Conservation (phyloP, 2,329 filamentous ascomycete species). For the Plenodomus tracheiphilus region DNA sequence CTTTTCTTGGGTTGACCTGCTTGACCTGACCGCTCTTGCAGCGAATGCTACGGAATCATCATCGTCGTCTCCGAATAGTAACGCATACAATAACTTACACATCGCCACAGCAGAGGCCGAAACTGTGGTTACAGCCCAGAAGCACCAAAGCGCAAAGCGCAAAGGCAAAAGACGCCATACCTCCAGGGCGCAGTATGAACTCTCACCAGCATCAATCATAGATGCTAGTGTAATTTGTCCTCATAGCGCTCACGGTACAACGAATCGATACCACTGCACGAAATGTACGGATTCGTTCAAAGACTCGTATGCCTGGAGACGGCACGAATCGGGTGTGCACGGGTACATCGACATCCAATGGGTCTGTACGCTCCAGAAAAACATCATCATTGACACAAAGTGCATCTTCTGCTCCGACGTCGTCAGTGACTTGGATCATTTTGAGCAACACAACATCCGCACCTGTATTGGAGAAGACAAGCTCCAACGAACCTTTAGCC, state of each 20-base stretch:
- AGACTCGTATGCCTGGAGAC: constrained; percentile 10
- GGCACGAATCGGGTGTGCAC: constrained; percentile 17
- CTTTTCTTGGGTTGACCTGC: neutral
- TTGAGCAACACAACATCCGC: constrained; percentile 8
- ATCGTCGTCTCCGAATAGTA: neutral
- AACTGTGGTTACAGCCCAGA: neutral
- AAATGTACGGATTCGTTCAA: constrained; percentile 13
- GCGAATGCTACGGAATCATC: neutral
- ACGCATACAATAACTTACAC: neutral
- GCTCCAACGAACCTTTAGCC: constrained; percentile 7
- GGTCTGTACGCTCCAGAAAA: constrained; percentile 11
- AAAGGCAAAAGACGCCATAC: constrained; percentile 6
- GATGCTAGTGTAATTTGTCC: neutral
- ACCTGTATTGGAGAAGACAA: constrained; percentile 4
- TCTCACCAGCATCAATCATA: neutral
- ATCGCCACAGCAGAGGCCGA: neutral
- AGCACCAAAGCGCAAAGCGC: constrained; percentile 9
- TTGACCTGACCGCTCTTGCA: neutral
- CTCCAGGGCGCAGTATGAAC: neutral
- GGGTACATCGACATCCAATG: constrained; percentile 7
- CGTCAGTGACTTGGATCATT: constrained; percentile 4
- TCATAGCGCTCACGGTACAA: neutral
- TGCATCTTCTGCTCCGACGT: constrained; percentile 15
- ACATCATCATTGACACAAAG: neutral
- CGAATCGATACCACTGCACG: constrained; percentile 8